Evolutionary conservation across 495 filamentous ascomycete species (phyloP), one percentile per base, ranked within the genome.

Genomic region (Neurospora cerealis): DNA sequence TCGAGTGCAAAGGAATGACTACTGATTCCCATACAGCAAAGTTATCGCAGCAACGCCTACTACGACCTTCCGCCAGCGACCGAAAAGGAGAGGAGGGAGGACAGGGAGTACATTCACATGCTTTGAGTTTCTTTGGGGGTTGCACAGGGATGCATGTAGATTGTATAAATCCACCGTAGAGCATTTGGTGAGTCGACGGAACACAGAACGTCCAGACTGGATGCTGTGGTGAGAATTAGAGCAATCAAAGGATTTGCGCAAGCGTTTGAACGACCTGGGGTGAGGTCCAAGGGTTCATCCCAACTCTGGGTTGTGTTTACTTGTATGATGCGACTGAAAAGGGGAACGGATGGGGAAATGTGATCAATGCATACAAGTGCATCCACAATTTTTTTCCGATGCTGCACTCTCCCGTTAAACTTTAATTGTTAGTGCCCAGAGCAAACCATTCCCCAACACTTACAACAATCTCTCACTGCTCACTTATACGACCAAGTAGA

Each of bases 41-140:
- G 88, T 80, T 97, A 93, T 85, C 91, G 95, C 79, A 93, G 91
- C 80, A 85, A 90, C 19, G 85, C 89, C 71, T 94, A 89, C 87
- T 98, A 95, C 84, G 95, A 98, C 80, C 86, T 98, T 75, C 96
- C 96, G 24, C 95, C 96, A 41, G 89, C 93, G 78, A 97, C 95
- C 21, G 94, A 97, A 88, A 91, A 91, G 79, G 96, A 99, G 88
- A 94, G 89, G 86, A 88, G 87, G 78, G 95, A 98, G 82, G 95
- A 99, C 83, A 95, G 88, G 88, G 95, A 97, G 87, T 99, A 95
- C 82, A 80, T 98, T 80, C 96, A 98, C 80, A 93, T 98, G 78
- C 86, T 95, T 34, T 66, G 28, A 66, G 28, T 66, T 77, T 34
- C 38, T 17, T 7, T 13, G 15, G 54, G 48, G 24, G 13, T 9